These are phyloP conservation scores for Exophiala alcalophila DNA, from an alignment of 2,329 filamentous ascomycete genomes.

Conservation along the genomic window DNA sequence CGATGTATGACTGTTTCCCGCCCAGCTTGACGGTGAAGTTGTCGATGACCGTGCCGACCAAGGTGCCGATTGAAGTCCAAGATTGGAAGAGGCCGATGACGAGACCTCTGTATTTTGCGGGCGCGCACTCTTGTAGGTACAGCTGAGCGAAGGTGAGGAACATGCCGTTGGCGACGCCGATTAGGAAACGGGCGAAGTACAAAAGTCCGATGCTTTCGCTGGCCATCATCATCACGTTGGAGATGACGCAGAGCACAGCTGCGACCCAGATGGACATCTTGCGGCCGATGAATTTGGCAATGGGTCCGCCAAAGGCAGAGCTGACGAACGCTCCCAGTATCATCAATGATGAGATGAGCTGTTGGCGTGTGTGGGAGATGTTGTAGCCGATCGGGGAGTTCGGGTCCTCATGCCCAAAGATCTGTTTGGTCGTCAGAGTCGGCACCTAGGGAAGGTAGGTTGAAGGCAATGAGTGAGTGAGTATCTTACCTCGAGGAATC, in stretches of 20 bases:
- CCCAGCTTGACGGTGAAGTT: slow-evolving; percentile 42
- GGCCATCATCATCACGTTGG: slow-evolving; percentile 59
- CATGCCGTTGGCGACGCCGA: slow-evolving; percentile 57
- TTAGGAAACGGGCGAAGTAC: slow-evolving; percentile 54
- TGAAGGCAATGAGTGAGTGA: no score
- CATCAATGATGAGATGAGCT: slow-evolving; percentile 48
- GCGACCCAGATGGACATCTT: slow-evolving; percentile 48
- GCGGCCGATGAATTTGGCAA: slow-evolving; percentile 45
- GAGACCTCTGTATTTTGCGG: slow-evolving; percentile 50
- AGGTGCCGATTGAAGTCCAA: slow-evolving; percentile 45
- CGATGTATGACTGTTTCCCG: slow-evolving; percentile 39
- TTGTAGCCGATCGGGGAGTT: slow-evolving; percentile 36
- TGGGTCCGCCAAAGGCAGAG: slow-evolving; percentile 37
- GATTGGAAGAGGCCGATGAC: slow-evolving; percentile 50
- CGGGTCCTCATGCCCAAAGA: slow-evolving; percentile 30
- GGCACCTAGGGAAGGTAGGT: slow-evolving; percentile 7
- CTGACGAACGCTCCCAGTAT: slow-evolving; percentile 47
- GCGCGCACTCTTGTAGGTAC: slow-evolving; percentile 52
- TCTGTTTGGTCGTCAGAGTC: slow-evolving; percentile 25
- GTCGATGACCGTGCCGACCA: slow-evolving; percentile 48
- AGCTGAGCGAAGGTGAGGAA: slow-evolving; percentile 57
- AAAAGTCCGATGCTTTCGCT: slow-evolving; percentile 53
- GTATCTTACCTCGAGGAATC: slow-evolving; percentile 31
- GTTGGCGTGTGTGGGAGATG: slow-evolving; percentile 40
- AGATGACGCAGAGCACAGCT: slow-evolving; percentile 49